phyloP scores from a whole-genome alignment of 768 basidiomycete genomes.

The Wakefieldia striispora region DNA sequence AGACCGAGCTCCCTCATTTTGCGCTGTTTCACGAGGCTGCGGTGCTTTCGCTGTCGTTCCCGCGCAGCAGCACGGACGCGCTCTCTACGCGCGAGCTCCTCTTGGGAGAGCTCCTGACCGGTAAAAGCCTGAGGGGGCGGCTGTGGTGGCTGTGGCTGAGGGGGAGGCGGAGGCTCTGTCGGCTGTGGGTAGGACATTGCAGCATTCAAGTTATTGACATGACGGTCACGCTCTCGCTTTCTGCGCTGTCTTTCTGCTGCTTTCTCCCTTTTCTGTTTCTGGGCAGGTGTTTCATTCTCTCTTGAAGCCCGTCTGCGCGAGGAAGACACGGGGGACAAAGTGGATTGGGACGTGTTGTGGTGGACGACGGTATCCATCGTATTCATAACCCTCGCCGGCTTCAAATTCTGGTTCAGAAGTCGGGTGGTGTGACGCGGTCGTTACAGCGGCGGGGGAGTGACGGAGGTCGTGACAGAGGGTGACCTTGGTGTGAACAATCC shows the following conservation, averaged over 20 bases:
- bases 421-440: conserved; percentile 31
- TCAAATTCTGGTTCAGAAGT: conserved; percentile 13
- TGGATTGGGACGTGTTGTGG: conserved; percentile 32
- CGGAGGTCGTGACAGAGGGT: conserved; percentile 33
- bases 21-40: conserved; percentile 70
- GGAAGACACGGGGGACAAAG: conserved; percentile 29
- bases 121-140: conserved; percentile 24
- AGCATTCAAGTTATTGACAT: conserved; percentile 39
- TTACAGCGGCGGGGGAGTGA: conserved; percentile 36
- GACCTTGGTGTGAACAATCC: conserved; percentile 24
- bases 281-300: conserved; percentile 71
- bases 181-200: conserved; percentile 41
- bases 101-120: conserved; percentile 47
- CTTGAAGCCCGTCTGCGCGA: conserved; percentile 54
- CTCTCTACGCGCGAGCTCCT: conserved; percentile 67
- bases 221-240: conserved; percentile 72
- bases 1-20: conserved; percentile 82
- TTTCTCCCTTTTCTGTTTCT: conserved; percentile 79
- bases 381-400: conserved; percentile 25
- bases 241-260: conserved; percentile 82
- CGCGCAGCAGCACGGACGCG: conserved; percentile 73
- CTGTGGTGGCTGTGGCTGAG: conserved; percentile 34
- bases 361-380: conserved; percentile 34
- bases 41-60: conserved; percentile 81
- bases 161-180: conserved; percentile 31